These are phyloP conservation scores for Chytriomyces sp. DNA, from an alignment of 192 early-diverging fungal species.

Conservation along the genomic window DNA sequence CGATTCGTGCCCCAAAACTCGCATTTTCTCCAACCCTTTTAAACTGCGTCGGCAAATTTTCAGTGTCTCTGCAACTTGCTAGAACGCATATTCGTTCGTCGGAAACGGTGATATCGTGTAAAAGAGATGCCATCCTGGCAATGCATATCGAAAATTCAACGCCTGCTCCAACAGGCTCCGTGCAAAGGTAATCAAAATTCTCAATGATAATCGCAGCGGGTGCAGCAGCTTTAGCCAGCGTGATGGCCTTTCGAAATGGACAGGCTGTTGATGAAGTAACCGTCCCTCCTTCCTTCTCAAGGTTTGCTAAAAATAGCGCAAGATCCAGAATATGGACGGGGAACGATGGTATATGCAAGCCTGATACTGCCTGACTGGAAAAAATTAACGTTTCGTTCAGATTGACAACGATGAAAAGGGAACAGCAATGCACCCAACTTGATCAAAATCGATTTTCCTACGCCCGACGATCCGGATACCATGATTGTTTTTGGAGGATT, in stretches of 20 bases:
- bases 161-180: neutral
- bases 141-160: slow-evolving; percentile 6
- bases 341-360: neutral
- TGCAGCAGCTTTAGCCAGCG: neutral
- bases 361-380: neutral
- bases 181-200: neutral
- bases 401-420: neutral
- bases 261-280: neutral
- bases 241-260: slow-evolving; percentile 23
- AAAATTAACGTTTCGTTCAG: neutral
- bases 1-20: neutral
- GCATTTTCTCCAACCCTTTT: neutral
- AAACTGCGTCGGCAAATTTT: neutral
- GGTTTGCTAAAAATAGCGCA: slow-evolving; percentile 5
- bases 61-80: neutral
- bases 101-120: neutral
- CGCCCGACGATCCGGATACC: slow-evolving; percentile 6
- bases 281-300: slow-evolving; percentile 3
- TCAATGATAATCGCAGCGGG: slow-evolving; percentile 26
- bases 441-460: slow-evolving; percentile 16
- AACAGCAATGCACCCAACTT: neutral
- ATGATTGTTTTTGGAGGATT: slow-evolving; percentile 2
- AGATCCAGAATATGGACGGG: neutral
- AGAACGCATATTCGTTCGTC: neutral
- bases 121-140: neutral